phyloP scores from a whole-genome alignment of 371 early-diverging fungal genomes.

The Funneliformis caledonium region DNA sequence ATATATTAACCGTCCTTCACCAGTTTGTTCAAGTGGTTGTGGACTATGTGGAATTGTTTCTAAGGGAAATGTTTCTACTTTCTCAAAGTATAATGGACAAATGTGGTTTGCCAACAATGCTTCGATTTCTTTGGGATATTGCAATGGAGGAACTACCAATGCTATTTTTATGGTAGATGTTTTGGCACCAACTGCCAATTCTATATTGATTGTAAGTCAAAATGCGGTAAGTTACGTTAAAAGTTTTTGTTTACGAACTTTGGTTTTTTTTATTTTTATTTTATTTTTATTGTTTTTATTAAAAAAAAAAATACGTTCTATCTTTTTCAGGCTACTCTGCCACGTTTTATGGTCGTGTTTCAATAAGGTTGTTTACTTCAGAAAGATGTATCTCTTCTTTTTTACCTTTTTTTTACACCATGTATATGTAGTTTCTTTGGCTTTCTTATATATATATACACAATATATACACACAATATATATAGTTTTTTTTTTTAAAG shows the following conservation, averaged over 20 bases:
- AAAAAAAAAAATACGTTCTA: neutral
- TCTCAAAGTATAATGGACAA: neutral
- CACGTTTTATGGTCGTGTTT: constrained; percentile 12
- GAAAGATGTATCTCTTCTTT: no score
- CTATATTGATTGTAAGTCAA: neutral
- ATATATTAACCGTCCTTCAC: neutral
- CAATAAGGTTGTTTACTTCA: neutral
- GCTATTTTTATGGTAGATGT: constrained; percentile 34
- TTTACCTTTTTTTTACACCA: no score
- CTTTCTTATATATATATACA: no score
- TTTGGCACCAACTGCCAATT: neutral
- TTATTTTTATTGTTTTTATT: no score
- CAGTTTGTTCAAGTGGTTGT: neutral
- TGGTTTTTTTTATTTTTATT: no score
- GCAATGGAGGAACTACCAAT: neutral
- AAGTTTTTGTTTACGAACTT: neutral
- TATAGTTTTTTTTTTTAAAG: no score
- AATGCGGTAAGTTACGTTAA: constrained; percentile 8
- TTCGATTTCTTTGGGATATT: constrained; percentile 27
- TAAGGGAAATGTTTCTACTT: neutral
- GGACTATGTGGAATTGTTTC: constrained; percentile 33
- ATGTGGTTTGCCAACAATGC: constrained; percentile 35
- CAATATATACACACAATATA: no score
- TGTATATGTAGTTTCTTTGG: no score
- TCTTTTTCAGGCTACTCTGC: constrained; percentile 2